These are phyloP conservation scores for Penicillium frequentans DNA, from an alignment of 2,329 filamentous ascomycete genomes.

Conservation along the genomic window DNA sequence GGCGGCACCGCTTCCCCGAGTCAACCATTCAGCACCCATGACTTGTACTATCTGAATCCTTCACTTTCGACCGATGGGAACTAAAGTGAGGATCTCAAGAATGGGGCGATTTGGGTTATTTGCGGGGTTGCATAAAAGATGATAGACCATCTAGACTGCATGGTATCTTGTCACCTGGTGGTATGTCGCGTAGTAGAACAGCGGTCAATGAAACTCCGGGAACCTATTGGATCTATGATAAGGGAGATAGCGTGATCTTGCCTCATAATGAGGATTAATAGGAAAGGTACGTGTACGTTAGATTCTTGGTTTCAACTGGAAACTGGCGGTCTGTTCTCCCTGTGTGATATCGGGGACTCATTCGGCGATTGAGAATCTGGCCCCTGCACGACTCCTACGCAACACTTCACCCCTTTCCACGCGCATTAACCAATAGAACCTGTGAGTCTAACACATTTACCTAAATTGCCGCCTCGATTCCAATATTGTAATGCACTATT, in stretches of 20 bases:
- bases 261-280: neutral
- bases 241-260: neutral
- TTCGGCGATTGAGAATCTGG: conserved; percentile 3
- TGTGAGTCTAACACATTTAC: neutral
- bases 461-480: neutral
- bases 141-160: neutral
- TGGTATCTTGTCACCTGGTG: neutral
- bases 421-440: neutral
- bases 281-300: neutral
- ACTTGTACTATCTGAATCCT: neutral
- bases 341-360: conserved; percentile 1
- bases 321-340: conserved; percentile 1
- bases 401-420: neutral
- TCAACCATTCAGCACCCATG: neutral
- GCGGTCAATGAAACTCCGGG: neutral
- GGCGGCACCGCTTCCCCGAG: neutral
- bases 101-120: neutral
- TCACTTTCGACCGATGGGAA: neutral
- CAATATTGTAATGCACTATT: neutral
- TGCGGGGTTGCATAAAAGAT: neutral
- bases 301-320: neutral
- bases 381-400: neutral
- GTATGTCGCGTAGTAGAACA: neutral
- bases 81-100: neutral
- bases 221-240: neutral